Base-by-base conservation (phyloP, 176 grass and related monocot genomes). In the Avena insularis region DNA sequence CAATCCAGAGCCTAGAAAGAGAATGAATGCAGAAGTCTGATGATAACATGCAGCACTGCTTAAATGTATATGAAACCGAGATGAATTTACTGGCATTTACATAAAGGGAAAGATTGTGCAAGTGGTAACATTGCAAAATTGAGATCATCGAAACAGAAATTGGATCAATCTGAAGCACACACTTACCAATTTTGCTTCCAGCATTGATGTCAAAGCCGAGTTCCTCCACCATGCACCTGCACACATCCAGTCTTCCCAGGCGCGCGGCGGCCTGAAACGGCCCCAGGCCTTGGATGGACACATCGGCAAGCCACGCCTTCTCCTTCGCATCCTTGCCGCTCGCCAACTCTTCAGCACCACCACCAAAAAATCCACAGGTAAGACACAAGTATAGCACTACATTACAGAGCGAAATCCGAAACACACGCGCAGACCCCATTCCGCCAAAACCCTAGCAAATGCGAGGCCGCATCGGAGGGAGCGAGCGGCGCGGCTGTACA, bases 211-310 rank as follows among this genome's bases (percentile, higher is more conserved):
- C 86, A 6, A 88, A 59, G 33, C 86, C 80, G 23, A 88, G 80
- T 36, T 88, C 86, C 86, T 88, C 79, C 72, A 88, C 71, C 61
- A 88, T 21, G 72, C 62, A 88, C 62, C 35, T 83, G 71, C 81
- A 65, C 23, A 77, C 61, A 40, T 88, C 80, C 23, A 83, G 21
- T 65, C 9, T 82, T 53, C 86, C 86, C 35, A 68, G 38, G 21
- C 80, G 86, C 71, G 79, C 80, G 16, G 71, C 86, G 12, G 73
- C 80, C 80, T 83, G 86, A 63, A 88, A 72, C 71, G 79, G 71
- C 21, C 79, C 86, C 16, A 68, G 1, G 17, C 21, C 71, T 51
- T 40, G 50, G 23, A 77, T n/a, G 49, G 6, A 58, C 49, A 16
- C 61, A 27, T 83, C 50, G 6, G 79, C 86, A 9, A 88, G 86